A percentile compares a stretch with the other conserved stretches of the same genome.
phyloP scores from a whole-genome alignment of 768 basidiomycete species.

The Naganishia vaughanmartiniae region DNA sequence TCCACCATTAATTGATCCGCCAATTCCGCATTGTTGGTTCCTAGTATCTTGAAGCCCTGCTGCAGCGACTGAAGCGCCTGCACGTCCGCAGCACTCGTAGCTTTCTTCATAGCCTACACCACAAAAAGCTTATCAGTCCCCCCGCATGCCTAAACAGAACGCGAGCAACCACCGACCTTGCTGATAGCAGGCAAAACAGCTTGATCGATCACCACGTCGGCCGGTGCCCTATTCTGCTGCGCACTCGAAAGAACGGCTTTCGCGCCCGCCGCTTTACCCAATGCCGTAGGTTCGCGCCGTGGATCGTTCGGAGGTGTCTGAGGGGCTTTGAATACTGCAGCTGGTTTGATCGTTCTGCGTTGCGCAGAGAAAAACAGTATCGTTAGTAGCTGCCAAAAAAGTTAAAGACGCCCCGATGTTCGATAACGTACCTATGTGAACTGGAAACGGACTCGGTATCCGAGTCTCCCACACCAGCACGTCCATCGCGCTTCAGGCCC shows the following conservation, averaged over 20 bases:
- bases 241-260: conserved; percentile 16
- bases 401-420: background rate
- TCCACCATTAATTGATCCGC: conserved; percentile 86
- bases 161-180: conserved; percentile 59
- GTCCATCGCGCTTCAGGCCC: background rate
- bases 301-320: conserved; percentile 28
- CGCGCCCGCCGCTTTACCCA: conserved; percentile 91
- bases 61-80: conserved; percentile 86
- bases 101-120: conserved; percentile 48
- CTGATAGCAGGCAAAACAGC: conserved; percentile 76
- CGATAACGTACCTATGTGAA: background rate
- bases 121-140: background rate
- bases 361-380: background rate
- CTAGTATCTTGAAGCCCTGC: conserved; percentile 82
- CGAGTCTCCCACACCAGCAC: background rate
- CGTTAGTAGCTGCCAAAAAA: too few species aligned
- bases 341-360: conserved; percentile 16
- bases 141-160: conserved; percentile 13
- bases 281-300: conserved; percentile 61
- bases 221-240: conserved; percentile 29
- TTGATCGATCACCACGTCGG: conserved; percentile 67
- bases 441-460: conserved; percentile 18
- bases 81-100: conserved; percentile 83
- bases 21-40: conserved; percentile 74
- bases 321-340: conserved; percentile 3